phyloP scores from a whole-genome alignment of 441 rosid genomes.

The Corymbia citriodora region DNA sequence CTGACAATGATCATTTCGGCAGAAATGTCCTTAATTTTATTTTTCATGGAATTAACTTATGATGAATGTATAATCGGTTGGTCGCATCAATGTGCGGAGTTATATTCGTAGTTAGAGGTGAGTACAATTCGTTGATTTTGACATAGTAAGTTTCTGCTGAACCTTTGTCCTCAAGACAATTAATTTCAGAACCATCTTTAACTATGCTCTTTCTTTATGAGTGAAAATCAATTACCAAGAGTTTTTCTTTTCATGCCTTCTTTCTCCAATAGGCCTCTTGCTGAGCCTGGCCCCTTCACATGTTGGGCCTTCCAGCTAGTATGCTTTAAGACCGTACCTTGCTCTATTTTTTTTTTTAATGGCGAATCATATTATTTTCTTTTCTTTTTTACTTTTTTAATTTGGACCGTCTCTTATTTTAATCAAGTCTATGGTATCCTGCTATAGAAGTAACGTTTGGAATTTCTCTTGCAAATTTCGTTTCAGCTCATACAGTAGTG shows the following conservation, averaged over 20 bases:
- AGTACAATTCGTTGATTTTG: background rate
- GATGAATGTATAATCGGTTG: no score
- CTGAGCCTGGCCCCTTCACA: no score
- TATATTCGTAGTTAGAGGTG: no score
- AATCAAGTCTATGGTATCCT: background rate
- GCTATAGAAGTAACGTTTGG: background rate
- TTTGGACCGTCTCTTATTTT: background rate
- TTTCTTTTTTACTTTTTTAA: no score
- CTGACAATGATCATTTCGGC: background rate
- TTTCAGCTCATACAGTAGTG: background rate
- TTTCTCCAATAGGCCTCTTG: background rate
- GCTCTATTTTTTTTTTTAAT: no score
- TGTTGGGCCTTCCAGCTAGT: no score
- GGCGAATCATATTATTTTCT: no score
- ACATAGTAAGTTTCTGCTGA: no score
- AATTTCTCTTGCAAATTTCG: background rate
- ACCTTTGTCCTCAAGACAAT: no score
- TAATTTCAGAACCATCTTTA: background rate
- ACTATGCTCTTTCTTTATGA: background rate
- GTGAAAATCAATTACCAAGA: background rate
- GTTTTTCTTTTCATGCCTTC: background rate
- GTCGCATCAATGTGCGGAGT: background rate
- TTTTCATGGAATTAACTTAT: background rate
- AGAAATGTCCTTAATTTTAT: background rate
- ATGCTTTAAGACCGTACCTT: no score